These are phyloP conservation scores for Podaxis pistillaris DNA, from an alignment of 768 basidiomycete genomes.

Conservation along the genomic window DNA sequence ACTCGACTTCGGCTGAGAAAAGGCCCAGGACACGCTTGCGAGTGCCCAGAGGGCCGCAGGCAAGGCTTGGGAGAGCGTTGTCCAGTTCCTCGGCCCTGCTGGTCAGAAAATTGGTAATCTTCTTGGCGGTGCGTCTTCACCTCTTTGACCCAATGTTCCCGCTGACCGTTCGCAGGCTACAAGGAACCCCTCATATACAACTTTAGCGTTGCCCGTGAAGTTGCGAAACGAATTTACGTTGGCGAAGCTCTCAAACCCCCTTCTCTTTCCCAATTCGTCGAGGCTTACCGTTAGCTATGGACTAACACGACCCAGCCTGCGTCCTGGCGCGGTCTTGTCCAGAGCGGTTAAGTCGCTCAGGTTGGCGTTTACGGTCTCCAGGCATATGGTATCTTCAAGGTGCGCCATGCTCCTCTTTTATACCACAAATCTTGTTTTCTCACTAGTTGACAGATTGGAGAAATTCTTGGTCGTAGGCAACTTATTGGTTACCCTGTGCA, in stretches of 20 bases:
- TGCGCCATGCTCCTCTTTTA: slow-evolving; percentile 27
- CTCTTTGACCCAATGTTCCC: not conserved
- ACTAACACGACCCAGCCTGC: slow-evolving; percentile 51
- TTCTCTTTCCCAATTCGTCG: slow-evolving; percentile 47
- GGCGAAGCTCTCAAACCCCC: slow-evolving; percentile 75
- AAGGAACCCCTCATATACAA: slow-evolving; percentile 79
- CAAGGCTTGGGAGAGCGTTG: slow-evolving; percentile 50
- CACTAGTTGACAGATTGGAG: slow-evolving; percentile 60
- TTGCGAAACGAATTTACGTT: slow-evolving; percentile 73
- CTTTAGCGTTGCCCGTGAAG: slow-evolving; percentile 69
- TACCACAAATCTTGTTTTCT: not conserved
- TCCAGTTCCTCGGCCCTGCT: slow-evolving; percentile 42
- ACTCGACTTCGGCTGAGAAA: slow-evolving; percentile 51
- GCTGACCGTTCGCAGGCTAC: slow-evolving; percentile 48
- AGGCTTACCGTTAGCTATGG: slow-evolving; percentile 67
- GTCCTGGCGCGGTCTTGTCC: slow-evolving; percentile 60
- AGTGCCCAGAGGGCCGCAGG: slow-evolving; percentile 56
- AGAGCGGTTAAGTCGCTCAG: slow-evolving; percentile 64
- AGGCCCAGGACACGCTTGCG: slow-evolving; percentile 65
- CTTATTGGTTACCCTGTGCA: slow-evolving; percentile 76
- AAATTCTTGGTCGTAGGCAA: slow-evolving; percentile 80
- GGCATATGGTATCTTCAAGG: slow-evolving; percentile 90
- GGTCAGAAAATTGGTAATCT: slow-evolving; percentile 54
- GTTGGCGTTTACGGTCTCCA: slow-evolving; percentile 78
- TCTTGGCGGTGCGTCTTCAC: slow-evolving; percentile 39